Base-by-base conservation (phyloP, 352 stramenopile genomes). In the Globisporangium spiculum region DNA sequence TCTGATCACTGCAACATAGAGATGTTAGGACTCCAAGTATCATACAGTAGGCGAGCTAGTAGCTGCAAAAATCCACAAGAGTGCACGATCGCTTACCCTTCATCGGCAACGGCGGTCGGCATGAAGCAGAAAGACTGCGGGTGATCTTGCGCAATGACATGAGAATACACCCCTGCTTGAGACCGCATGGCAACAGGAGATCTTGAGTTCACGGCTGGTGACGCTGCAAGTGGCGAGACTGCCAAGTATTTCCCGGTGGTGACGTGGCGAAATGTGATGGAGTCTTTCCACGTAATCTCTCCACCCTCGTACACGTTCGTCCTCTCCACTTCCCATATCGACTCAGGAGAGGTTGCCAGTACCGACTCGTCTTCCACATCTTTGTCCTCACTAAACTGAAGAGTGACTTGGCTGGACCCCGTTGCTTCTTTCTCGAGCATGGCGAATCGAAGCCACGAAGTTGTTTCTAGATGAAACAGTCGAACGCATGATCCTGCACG, bases 391-490 rank as follows among this genome's bases (percentile, higher is more conserved):
- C 70, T 81, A 62, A 75, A 86, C 46, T 88, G 74, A 6, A 89
- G 76, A 18, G 73, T 76, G 10, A 86, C 79, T 52, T 72, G 54
- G 1, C 57, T 69, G 24, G 60, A 30, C 9, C 24, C 55, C 8
- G 53, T 64, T 18, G 60, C 27, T 27, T 38, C 62, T 22, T 22
- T 24, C 22, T 53, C 63, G 27, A 27, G 20, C 18, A 58, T 56
- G n/a, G 68, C 61, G 63, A 78, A 83, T 4, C 81, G 75, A 44
- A 92, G 75, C 81, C 83, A 89, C 10, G 79, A 90, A 32, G 75
- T 87, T 4, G 80, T 84, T 66, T 91, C 84, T 30, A 92, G 61
- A 73, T 92, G 84, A 24, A 86, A 75, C 24, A 92, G 66, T 26
- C 84, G 82, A 24, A 92, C 70, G 30, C 84, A 92, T 4, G 66